Evolutionary conservation across 345 rosid species (phyloP).

Genomic region (Streptanthus diversifolius): DNA sequence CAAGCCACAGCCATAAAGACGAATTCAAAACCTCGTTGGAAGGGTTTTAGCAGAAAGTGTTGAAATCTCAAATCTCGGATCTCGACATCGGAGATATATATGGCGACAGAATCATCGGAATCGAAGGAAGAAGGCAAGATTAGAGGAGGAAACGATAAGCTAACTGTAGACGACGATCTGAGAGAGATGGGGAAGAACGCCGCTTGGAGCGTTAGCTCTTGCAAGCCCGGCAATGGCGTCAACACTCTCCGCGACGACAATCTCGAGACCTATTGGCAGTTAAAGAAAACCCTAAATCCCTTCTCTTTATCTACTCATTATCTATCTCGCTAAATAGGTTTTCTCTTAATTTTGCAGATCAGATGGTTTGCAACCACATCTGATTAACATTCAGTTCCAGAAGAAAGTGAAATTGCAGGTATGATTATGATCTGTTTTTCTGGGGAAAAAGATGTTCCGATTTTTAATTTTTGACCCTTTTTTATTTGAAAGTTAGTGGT

Average conservation of each 20-base stretch:
- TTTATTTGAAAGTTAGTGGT: constrained; percentile 55
- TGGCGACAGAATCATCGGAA: constrained; percentile 92
- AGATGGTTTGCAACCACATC: constrained; percentile 94
- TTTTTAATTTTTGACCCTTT: background rate
- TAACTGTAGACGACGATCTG: constrained; percentile 68
- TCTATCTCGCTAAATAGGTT: background rate
- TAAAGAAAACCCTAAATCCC: background rate
- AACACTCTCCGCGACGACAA: constrained; percentile 81
- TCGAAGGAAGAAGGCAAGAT: constrained; percentile 90
- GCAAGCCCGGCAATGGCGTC: constrained; percentile 92
- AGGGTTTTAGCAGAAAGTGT: constrained; percentile 18
- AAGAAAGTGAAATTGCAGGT: constrained; percentile 93
- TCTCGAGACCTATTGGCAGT: constrained; percentile 95
- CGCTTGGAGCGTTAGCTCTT: constrained; percentile 96
- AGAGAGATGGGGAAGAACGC: constrained; percentile 91
- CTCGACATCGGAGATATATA: constrained; percentile 3
- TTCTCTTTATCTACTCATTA: background rate
- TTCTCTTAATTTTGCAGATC: constrained; percentile 47
- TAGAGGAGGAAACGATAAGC: constrained; percentile 56
- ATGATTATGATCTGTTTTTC: background rate
- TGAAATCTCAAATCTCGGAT: background rate
- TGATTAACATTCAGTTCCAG: constrained; percentile 93
- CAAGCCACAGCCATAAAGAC: background rate
- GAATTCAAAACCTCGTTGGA: constrained; percentile 22
- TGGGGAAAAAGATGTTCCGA: background rate